Percentiles rank a stretch among this genome's conserved stretches.
Conservation (phyloP, 257 asterid species). For the Solanum lignicaule region DNA sequence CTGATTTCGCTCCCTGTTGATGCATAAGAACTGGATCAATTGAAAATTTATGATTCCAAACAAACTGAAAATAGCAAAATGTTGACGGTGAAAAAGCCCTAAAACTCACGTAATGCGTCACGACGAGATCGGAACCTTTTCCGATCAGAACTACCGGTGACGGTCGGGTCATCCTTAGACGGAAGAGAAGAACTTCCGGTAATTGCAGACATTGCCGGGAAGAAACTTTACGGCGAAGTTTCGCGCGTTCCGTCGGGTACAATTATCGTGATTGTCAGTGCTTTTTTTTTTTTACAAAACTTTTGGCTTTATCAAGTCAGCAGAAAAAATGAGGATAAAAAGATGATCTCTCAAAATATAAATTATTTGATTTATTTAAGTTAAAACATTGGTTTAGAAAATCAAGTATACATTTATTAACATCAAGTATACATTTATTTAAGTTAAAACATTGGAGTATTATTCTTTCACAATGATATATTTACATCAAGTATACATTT, state of each 20-base stretch:
- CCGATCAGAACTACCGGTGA: constrained; percentile 62
- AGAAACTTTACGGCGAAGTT: not conserved
- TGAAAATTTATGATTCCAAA: not conserved
- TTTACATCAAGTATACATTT: not conserved
- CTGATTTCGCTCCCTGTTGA: constrained; percentile 51
- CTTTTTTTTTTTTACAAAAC: not conserved
- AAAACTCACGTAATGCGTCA: constrained; percentile 56
- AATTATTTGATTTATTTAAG: not conserved
- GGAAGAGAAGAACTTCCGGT: constrained; percentile 24
- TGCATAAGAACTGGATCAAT: not conserved
- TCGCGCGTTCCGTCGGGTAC: not conserved
- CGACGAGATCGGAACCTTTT: constrained; percentile 38
- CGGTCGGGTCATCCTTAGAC: constrained; percentile 30
- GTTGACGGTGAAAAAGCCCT: not conserved
- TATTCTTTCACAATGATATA: not conserved
- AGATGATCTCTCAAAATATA: not conserved
- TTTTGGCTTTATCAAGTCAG: not conserved
- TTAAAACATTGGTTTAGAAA: not conserved
- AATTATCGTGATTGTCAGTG: not conserved
- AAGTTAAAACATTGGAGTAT: not conserved
- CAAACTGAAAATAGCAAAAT: not conserved
- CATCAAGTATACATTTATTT: too few species aligned
- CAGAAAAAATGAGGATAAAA: not conserved
- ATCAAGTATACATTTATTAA: not conserved
- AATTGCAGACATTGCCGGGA: constrained; percentile 26